Base-by-base conservation (phyloP, 345 rosid species). In the Ailanthus altissimus region DNA sequence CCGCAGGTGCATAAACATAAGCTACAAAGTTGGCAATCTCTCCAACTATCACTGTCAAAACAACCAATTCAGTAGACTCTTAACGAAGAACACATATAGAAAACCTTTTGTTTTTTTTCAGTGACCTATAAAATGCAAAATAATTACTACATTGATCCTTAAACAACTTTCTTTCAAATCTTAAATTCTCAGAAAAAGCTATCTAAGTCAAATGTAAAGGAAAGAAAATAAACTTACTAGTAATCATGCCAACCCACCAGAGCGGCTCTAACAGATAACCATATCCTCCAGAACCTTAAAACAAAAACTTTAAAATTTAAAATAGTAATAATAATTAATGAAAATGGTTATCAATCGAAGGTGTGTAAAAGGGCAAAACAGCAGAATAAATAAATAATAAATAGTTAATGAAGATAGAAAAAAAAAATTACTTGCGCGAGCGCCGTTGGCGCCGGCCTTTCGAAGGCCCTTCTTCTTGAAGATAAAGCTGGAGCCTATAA, bases 241-340 rank as follows among this genome's bases (percentile, higher is more conserved):
- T 92, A 38, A 92, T 20, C 97, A 92, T 90, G 82, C 97, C 97
- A 13, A 90, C 40, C 97, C 97, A 92, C 97, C 97, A 92, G 4
- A 92, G 85, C 5, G 97, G 97, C 86, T 92, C 93, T 84, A 87
- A 81, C 83, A 92, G 77, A 76, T 92, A 92, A 32, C 92, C 89
- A 73, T 92, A 92, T 79, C 97, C 97, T 42, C 97, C 97, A 57
- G 83, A 85, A 76, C 94, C 97, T 90, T 63, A 20, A 20, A 45
- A 3, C 18, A 16, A 16, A 13, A 28, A 67, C 70, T n/a, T n/a
- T n/a, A n/a, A n/a, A n/a, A n/a, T n/a, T 49, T 26, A 25, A 53
- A 72, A 67, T 15, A 13, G 26, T 43, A 58, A 16, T 5, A 36
- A 47, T n/a, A 0, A 36, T 4, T 7, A 11, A 38, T 10, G 16